Base-by-base conservation (phyloP, 345 rosid genomes). In the Mallotus nudiflorus region DNA sequence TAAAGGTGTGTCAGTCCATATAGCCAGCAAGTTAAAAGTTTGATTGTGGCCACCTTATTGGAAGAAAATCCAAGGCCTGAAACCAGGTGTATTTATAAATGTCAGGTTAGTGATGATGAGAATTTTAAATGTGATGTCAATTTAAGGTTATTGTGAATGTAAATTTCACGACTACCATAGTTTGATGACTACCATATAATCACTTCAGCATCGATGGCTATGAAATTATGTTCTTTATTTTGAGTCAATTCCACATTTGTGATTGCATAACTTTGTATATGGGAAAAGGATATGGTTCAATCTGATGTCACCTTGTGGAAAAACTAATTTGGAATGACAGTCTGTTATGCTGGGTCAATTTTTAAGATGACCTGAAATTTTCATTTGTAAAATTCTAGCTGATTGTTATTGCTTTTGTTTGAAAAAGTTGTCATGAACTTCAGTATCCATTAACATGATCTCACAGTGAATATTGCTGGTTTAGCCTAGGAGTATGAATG, bases 41-140 rank as follows among this genome's bases (percentile, higher is more conserved):
- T 40, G 20, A 29, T 44, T 54, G 27, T 39, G 22, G 19, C 25
- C 72, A 56, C 28, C 59, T 31, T 52, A 28, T 19, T 53, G 44
- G 62, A 62, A 60, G 24, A 67, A 16, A 24, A 55, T 56, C 46
- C 27, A 19, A 9, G 54, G 11, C 35, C 24, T 57, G 37, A 72
- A 29, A 22, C 25, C 1, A 33, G 69, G 25, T 54, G 49, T 33
- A 24, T 37, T 40, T 57, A 11, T 46, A 9, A 22, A 22, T 51
- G n/a, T 33, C 51, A 56, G 71, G 71, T 73, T 53, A 73, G 50
- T 57, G 24, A 52, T 46, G 22, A 19, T 50, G 37, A 55, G 31
- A 42, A 1, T 55, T 56, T 48, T 54, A 6, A 29, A 22, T 45
- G 29, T 51, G 61, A 51, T 31, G 11, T 19, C 22, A 20, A 16